Evolutionary conservation across 2,329 filamentous ascomycete genomes (phyloP).

Genomic region (Pseudogymnoascus sp.): DNA sequence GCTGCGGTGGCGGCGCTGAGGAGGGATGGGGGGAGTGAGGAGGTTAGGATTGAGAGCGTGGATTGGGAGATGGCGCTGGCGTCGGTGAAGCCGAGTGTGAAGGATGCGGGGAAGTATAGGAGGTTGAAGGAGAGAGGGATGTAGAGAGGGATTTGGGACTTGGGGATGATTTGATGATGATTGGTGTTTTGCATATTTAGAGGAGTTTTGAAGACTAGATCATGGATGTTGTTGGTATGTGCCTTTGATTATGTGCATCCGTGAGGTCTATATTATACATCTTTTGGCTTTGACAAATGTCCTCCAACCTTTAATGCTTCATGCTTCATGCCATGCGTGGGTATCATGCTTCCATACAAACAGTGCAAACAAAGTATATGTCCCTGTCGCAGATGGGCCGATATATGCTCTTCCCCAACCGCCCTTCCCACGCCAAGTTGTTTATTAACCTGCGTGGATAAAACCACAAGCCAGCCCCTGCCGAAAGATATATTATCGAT

Average conservation of each 20-base stretch:
- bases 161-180: neutral
- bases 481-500: no score
- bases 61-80: slow-evolving; percentile 28
- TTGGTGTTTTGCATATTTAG: neutral
- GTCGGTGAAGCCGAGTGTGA: slow-evolving; percentile 28
- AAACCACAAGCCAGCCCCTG: neutral
- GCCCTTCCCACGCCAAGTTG: neutral
- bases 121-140: slow-evolving; percentile 29
- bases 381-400: neutral
- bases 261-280: neutral
- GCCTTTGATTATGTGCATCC: slow-evolving; percentile 1
- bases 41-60: slow-evolving; percentile 20
- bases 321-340: neutral
- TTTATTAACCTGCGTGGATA: neutral
- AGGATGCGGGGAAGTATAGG: slow-evolving; percentile 28
- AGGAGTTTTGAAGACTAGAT: neutral
- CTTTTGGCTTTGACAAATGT: neutral
- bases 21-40: slow-evolving; percentile 20
- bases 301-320: neutral
- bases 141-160: slow-evolving; percentile 11
- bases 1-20: slow-evolving; percentile 28
- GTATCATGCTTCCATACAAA: slow-evolving; percentile 5
- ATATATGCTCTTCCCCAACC: neutral
- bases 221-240: neutral
- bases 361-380: slow-evolving; percentile 2